A percentile compares a stretch with the other conserved stretches of the same genome.
Evolutionary conservation across 2,329 filamentous ascomycete species (phyloP).

Genomic region (Raffaelea ambrosiae): DNA sequence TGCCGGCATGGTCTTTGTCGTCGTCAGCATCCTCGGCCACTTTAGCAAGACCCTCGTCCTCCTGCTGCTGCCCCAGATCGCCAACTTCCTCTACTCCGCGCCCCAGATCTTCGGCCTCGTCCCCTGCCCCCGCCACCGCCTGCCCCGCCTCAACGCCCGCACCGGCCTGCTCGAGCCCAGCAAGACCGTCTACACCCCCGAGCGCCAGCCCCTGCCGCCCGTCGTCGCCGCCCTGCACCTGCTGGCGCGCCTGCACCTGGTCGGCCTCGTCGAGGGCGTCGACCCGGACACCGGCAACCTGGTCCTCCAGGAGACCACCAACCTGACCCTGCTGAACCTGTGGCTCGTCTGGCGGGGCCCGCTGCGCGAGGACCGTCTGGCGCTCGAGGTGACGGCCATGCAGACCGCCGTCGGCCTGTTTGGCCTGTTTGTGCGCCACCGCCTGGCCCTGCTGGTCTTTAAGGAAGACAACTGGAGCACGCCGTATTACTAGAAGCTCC

Average conservation of each 20-base stretch:
- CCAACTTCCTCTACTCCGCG: conserved; percentile 91
- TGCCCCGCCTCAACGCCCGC: conserved; percentile 79
- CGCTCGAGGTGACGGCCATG: conserved; percentile 69
- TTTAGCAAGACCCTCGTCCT: conserved; percentile 95
- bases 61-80: conserved; percentile 84
- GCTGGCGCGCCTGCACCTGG: conserved; percentile 57
- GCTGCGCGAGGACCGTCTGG: conserved; percentile 76
- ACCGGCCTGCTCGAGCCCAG: conserved; percentile 83
- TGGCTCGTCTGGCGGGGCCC: conserved; percentile 96
- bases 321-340: conserved; percentile 88
- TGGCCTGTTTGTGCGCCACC: conserved; percentile 78
- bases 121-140: conserved; percentile 84
- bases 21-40: conserved; percentile 92
- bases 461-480: conserved; percentile 67
- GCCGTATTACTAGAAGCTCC: background rate
- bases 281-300: conserved; percentile 60
- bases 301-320: conserved; percentile 71
- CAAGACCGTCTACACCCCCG: conserved; percentile 62
- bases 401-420: conserved; percentile 70
- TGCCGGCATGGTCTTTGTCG: conserved; percentile 96
- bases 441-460: conserved; percentile 80
- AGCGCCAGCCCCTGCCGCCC: conserved; percentile 57
- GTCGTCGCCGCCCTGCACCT: conserved; percentile 58
- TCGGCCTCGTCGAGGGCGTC: conserved; percentile 49
- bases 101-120: conserved; percentile 87